These are phyloP conservation scores for Chrysosphaeria jannelii DNA, from an alignment of 2,329 filamentous ascomycete genomes.

Conservation along the genomic window DNA sequence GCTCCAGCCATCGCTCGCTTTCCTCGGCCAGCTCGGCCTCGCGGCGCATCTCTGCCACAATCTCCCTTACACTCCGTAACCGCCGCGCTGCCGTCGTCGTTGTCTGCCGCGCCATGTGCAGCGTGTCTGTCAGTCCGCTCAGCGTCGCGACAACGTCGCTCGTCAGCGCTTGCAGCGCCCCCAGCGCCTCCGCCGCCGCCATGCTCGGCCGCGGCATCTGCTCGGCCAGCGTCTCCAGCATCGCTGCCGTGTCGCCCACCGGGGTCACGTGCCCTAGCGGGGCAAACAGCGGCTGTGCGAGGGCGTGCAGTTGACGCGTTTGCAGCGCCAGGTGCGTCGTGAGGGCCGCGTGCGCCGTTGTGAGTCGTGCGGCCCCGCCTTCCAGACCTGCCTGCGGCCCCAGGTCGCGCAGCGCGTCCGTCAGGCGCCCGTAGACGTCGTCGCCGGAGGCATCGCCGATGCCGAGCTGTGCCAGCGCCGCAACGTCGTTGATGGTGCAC, in stretches of 20 bases:
- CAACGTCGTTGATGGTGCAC: constrained; percentile 40
- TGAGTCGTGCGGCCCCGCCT: constrained; percentile 38
- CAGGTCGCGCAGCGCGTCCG: constrained; percentile 39
- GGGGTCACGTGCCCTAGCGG: constrained; percentile 18
- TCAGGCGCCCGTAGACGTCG: constrained; percentile 35
- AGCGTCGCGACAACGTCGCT: constrained; percentile 50
- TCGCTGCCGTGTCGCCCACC: constrained; percentile 23
- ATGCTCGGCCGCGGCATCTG: constrained; percentile 35
- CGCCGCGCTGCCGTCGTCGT: constrained; percentile 55
- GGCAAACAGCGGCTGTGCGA: constrained; percentile 40
- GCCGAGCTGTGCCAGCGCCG: constrained; percentile 34
- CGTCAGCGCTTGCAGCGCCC: constrained; percentile 38
- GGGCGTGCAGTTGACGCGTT: constrained; percentile 41
- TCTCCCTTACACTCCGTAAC: constrained; percentile 53
- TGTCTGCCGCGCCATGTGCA: constrained; percentile 82
- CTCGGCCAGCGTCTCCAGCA: constrained; percentile 32
- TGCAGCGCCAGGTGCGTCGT: constrained; percentile 48
- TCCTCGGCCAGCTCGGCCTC: constrained; percentile 64
- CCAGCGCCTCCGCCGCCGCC: constrained; percentile 31
- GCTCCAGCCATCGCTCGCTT: constrained; percentile 52
- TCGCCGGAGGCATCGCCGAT: constrained; percentile 33
- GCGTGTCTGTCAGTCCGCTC: constrained; percentile 61
- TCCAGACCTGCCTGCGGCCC: constrained; percentile 44
- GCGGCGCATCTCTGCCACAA: constrained; percentile 56
- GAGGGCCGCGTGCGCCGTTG: constrained; percentile 44